Conservation (phyloP, 2,329 filamentous ascomycete species). For the Xylaria sp. region DNA sequence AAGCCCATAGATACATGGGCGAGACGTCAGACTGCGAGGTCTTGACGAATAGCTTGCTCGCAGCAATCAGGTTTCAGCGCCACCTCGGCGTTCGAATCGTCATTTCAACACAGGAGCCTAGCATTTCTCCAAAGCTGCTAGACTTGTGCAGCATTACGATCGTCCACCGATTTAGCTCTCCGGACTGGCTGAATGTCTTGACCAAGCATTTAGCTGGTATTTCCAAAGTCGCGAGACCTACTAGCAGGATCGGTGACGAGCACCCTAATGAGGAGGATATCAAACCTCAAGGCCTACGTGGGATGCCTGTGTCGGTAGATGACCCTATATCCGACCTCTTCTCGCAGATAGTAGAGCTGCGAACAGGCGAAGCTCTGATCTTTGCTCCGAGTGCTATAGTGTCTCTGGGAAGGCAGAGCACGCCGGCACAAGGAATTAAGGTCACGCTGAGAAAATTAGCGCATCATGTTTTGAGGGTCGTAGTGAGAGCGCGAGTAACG, state of each 20-base stretch:
- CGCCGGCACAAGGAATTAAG: neutral
- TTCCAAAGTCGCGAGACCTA: conserved; percentile 19
- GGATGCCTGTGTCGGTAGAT: conserved; percentile 16
- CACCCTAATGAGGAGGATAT: neutral
- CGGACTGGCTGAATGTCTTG: conserved; percentile 31
- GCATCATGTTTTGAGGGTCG: conserved; percentile 53
- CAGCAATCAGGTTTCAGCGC: conserved; percentile 74
- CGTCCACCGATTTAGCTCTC: conserved; percentile 33
- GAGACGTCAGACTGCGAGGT: conserved; percentile 62
- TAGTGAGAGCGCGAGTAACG: conserved; percentile 55
- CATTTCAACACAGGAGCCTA: conserved; percentile 82
- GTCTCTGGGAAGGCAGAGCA: conserved; percentile 43
- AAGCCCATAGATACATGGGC: conserved; percentile 82
- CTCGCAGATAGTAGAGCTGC: conserved; percentile 54
- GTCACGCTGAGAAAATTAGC: conserved; percentile 47
- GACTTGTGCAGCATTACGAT: conserved; percentile 68
- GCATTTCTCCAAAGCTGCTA: conserved; percentile 72
- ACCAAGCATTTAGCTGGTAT: conserved; percentile 33
- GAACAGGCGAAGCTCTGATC: conserved; percentile 58
- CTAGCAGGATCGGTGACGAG: neutral
- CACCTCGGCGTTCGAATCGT: conserved; percentile 74
- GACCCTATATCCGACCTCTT: conserved; percentile 50
- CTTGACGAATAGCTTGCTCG: conserved; percentile 71
- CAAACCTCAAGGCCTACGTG: neutral
- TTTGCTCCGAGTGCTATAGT: conserved; percentile 58